phyloP scores from a whole-genome alignment of 2,329 filamentous ascomycete species.

The Microdochium bolleyi region DNA sequence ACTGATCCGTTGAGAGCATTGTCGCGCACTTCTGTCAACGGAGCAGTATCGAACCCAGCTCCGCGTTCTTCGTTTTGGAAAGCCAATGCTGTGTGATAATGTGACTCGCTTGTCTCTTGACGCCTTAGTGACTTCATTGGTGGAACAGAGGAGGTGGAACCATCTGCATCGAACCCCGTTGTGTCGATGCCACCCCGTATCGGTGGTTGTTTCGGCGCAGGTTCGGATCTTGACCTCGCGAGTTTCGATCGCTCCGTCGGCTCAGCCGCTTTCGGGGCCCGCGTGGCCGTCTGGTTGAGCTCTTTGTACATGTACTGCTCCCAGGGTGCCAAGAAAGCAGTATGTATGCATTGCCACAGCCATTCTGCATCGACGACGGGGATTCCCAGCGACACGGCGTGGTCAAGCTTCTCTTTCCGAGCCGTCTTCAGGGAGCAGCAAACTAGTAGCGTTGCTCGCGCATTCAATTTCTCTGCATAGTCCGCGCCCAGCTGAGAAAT shows the following conservation, averaged over 20 bases:
- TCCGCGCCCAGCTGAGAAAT: conserved; percentile 69
- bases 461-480: conserved; percentile 71
- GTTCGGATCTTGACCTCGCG: conserved; percentile 11
- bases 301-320: conserved; percentile 39
- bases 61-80: conserved; percentile 20
- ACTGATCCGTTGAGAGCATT: conserved; percentile 31
- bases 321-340: conserved; percentile 37
- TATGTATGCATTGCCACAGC: conserved; percentile 75
- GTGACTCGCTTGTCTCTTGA: conserved; percentile 10
- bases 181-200: conserved; percentile 25
- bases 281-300: conserved; percentile 22
- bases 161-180: conserved; percentile 27
- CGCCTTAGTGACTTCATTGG: neutral
- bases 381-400: conserved; percentile 67
- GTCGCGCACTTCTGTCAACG: conserved; percentile 31
- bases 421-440: conserved; percentile 52
- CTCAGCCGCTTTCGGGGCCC: conserved; percentile 5
- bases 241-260: conserved; percentile 8
- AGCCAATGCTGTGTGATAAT: conserved; percentile 33
- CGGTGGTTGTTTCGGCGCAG: conserved; percentile 4
- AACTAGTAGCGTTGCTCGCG: conserved; percentile 69
- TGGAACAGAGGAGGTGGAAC: conserved; percentile 12
- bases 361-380: conserved; percentile 76
- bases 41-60: conserved; percentile 12
- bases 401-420: conserved; percentile 68